Base-by-base conservation (phyloP, 192 early-diverging fungal genomes). In the Linnemannia hyalina region DNA sequence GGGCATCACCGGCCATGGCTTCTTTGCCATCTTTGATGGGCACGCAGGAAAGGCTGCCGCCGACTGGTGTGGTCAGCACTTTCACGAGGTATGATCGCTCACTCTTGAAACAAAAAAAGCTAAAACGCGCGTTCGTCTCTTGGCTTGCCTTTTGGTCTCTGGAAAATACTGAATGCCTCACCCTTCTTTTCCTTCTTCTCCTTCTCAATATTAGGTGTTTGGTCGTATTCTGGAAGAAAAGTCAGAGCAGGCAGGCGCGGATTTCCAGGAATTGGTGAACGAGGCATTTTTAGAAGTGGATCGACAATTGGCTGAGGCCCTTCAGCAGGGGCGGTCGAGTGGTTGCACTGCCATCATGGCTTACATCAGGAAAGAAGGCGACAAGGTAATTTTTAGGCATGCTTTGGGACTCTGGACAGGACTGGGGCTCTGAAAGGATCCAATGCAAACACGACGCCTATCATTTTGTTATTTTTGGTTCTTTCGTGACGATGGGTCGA, bases 21-120 rank as follows among this genome's bases (percentile, higher is more conserved):
- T 96, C 76, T 97, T 99, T 93, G 97, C 97, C 36, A 94, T 99
- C 60, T 99, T 95, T 88, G 98, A 99, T 82, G 98, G 98, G 38
- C 98, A 99, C 88, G 98, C 98, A 4, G 98, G 98, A 22, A 96
- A 96, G 83, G 91, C 94, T 65, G 97, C 97, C 8, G 98, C 98
- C 20, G 97, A 98, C 71, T 99, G 96, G 96, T 99, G 98, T 89
- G 98, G 98, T 36, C 91, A 91, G 26, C 93, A 96, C 90, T 92
- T 98, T 78, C 96, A 95, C 81, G 92, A 91, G 91, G 96, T 95
- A 91, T 65, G 35, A 40, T 36, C 2, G 26, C 9, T 32, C n/a
- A 9, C 44, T 35, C 0, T 65, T 32, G 20, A 38, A 70, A 40
- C 32, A 42, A 70, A 11, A 72, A 10, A 6, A 16, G 6, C 6